Percentiles rank a stretch among this genome's conserved stretches.
Evolutionary conservation across 345 rosid species (phyloP).

Genomic region (Cardiospermum halicacabum): DNA sequence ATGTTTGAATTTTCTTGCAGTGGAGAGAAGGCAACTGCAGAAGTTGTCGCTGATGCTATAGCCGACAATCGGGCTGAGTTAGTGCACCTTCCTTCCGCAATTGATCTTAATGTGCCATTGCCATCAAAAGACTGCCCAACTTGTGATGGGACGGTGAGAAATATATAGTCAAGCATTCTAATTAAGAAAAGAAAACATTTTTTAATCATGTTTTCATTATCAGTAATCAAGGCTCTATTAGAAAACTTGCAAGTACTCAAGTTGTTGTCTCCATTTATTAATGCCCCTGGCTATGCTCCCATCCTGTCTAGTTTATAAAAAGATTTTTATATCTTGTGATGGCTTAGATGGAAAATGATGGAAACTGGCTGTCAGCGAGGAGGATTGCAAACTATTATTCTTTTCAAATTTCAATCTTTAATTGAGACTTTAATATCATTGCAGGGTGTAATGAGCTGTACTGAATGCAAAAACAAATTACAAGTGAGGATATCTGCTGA

Average conservation of each 20-base stretch:
- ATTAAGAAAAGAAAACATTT: conserved; percentile 5
- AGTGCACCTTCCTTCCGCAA: conserved; percentile 72
- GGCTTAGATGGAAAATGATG: not conserved
- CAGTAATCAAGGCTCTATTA: not conserved
- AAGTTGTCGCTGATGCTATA: conserved; percentile 71
- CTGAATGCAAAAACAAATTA: conserved; percentile 85
- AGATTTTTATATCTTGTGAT: not conserved
- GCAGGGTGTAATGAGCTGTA: conserved; percentile 91
- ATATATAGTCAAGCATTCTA: conserved; percentile 1
- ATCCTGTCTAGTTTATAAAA: not conserved
- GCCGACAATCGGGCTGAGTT: conserved; percentile 79
- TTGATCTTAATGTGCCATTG: conserved; percentile 59
- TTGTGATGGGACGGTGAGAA: conserved; percentile 89
- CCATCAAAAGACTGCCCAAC: conserved; percentile 86
- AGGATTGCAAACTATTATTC: not conserved
- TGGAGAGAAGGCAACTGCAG: conserved; percentile 89
- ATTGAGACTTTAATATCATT: conserved; percentile 16
- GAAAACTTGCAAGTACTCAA: not conserved
- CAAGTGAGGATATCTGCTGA: conserved; percentile 89
- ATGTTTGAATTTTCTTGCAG: conserved; percentile 37
- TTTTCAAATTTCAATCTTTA: conserved; percentile 10
- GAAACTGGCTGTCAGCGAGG: not conserved
- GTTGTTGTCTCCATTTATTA: not conserved
- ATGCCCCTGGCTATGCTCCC: not conserved
- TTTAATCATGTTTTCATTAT: conserved; percentile 6